phyloP scores from a whole-genome alignment of 257 asterid genomes.

The Rauvolfia tetraphylla region DNA sequence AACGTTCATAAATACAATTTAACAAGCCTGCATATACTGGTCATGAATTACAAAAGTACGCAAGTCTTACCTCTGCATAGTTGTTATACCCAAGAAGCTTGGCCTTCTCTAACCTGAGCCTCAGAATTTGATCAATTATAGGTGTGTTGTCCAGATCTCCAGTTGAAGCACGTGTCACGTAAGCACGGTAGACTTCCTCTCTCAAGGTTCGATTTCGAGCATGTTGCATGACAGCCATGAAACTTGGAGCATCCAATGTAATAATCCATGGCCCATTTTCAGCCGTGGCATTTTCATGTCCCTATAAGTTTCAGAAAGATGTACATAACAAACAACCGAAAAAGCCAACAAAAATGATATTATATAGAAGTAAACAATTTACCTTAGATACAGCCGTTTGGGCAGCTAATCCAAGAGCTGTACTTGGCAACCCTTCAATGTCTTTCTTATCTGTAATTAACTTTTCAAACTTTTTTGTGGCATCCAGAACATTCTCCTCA shows the following conservation, averaged over 20 bases:
- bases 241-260: conserved; percentile 94
- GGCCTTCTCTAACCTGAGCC: conserved; percentile 88
- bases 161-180: conserved; percentile 82
- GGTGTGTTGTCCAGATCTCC: conserved; percentile 85
- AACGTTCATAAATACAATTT: conserved; percentile 13
- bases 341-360: background rate
- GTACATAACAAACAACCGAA: conserved; percentile 7
- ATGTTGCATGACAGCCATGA: conserved; percentile 82
- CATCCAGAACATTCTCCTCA: conserved; percentile 90
- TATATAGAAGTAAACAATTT: conserved; percentile 3
- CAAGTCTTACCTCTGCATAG: conserved; percentile 76
- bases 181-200: conserved; percentile 95
- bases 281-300: conserved; percentile 90
- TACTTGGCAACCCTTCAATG: conserved; percentile 81
- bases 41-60: background rate
- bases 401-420: conserved; percentile 94
- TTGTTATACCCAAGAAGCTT: conserved; percentile 91
- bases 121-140: conserved; percentile 77
- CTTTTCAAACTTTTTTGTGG: conserved; percentile 91
- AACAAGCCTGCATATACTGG: too few species aligned
- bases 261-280: conserved; percentile 94
- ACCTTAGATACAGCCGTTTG: conserved; percentile 98
- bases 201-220: conserved; percentile 80
- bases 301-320: conserved; percentile 44
- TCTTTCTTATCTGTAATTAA: conserved; percentile 83